Evolutionary conservation across 306 rosid genomes (phyloP).

Genomic region (Trichosanthes cucumerina): DNA sequence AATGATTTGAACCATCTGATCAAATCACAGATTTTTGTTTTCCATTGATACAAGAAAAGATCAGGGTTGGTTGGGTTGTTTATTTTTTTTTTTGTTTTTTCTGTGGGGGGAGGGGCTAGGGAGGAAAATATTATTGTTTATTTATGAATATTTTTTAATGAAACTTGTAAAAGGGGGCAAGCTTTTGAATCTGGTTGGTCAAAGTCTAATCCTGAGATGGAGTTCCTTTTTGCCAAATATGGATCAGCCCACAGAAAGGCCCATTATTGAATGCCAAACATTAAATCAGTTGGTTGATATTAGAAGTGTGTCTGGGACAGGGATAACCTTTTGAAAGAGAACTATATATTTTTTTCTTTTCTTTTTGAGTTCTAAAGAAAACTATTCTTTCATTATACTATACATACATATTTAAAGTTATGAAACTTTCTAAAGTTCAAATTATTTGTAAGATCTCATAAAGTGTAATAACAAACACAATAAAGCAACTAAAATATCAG

Average conservation of each 20-base stretch:
- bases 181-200: neutral
- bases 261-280: neutral
- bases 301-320: neutral
- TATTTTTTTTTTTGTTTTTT: neutral
- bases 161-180: neutral
- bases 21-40: neutral
- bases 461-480: too few species aligned
- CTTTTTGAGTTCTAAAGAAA: too few species aligned
- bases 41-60: neutral
- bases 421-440: too few species aligned
- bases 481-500: too few species aligned
- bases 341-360: too few species aligned
- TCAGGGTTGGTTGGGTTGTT: neutral
- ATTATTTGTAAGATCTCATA: too few species aligned
- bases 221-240: neutral
- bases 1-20: neutral
- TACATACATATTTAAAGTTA: too few species aligned
- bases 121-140: neutral
- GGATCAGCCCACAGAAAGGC: neutral
- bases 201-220: neutral
- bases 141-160: neutral
- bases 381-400: too few species aligned
- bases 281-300: neutral
- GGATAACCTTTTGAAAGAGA: too few species aligned
- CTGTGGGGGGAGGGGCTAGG: too few species aligned